Evolutionary conservation across 805 yeast species (phyloP), one percentile per base, ranked within the genome.

Genomic region (Barnettozyma wickerhamii): DNA sequence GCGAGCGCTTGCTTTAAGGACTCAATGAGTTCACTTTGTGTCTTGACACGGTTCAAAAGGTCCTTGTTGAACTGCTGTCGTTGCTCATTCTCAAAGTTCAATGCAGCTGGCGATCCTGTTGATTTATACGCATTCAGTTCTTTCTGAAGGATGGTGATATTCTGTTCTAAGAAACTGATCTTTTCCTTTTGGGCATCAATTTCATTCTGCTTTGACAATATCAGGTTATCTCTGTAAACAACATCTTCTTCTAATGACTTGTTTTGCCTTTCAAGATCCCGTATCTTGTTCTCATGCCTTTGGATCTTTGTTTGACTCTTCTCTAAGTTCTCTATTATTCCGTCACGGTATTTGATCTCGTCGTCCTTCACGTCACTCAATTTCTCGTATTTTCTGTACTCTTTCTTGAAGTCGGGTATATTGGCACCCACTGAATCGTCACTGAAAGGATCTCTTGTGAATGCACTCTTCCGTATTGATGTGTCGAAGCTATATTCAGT

Each of bases 321-420:
- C 24, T 56, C 55, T n/a, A 50, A 30, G 7, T 43, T 38, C 19
- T 43, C 46, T 28, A 56, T 56, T 17, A 53, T 43, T 13, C 44
- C 42, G 31, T 56, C 60, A 37, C 60, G 38, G 29, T 47, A 55
- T 31, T 38, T 40, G 14, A 56, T 53, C 40, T 56, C 60, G 4
- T 50, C 49, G 30, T 56, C 60, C 30, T 49, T 53, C 7, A 46
- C 40, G 26, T 43, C 58, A 18, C 47, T 45, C 18, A 55, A 33
- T 18, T 43, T 37, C 28, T 51, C 50, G 34, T 44, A 45, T 23
- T 51, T 51, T 13, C 35, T 38, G 38, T 40, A 52, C 31, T 52
- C 53, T 26, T 41, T 50, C 34, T 49, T 50, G 33, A 51, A 49
- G 31, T 46, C 47, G 13, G 58, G 55, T 7, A 40, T 41, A 20